Evolutionary conservation across 2,329 filamentous ascomycete genomes (phyloP), one percentile per base, ranked within the genome.

Genomic region (Cladorrhinum sp.): DNA sequence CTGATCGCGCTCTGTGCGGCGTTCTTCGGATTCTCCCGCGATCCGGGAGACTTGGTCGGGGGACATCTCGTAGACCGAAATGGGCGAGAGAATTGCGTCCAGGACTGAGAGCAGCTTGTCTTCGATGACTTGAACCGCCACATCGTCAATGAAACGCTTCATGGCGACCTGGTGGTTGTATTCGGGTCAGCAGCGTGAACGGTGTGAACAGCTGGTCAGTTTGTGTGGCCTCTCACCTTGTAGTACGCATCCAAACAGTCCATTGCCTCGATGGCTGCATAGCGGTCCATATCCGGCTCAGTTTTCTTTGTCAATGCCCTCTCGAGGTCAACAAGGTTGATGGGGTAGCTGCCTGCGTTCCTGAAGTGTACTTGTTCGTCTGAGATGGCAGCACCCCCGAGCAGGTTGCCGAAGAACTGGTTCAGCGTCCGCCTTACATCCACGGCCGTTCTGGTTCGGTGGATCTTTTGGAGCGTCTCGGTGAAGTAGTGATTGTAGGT

Each of bases 401-500:
- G n/a, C n/a, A n/a, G n/a, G n/a, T n/a, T n/a, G n/a, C n/a, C n/a
- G n/a, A n/a, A n/a, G n/a, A n/a, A n/a, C n/a, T n/a, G n/a, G n/a
- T n/a, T n/a, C n/a, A n/a, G n/a, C n/a, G n/a, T n/a, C n/a, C n/a
- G n/a, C n/a, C n/a, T n/a, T n/a, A n/a, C n/a, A n/a, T n/a, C n/a
- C n/a, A n/a, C n/a, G n/a, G n/a, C n/a, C n/a, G n/a, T n/a, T n/a
- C n/a, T n/a, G n/a, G n/a, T n/a, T n/a, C n/a, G n/a, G 4, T 71
- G 70, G 24, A 70, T 58, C 0, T 69, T 66, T 28, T 75, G 70
- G 1, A 82, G 68, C 0, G 66, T 71, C 14, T 80, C 70, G 0
- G 73, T 74, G 24, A 80, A 81, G 36, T 80, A 71, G 16, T 78
- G 70, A 46, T 84, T 82, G 63, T 85, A 85, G 0, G 82, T 86